These are phyloP conservation scores for Citrus glauca DNA, from an alignment of 345 rosid genomes.

Conservation along the genomic window DNA sequence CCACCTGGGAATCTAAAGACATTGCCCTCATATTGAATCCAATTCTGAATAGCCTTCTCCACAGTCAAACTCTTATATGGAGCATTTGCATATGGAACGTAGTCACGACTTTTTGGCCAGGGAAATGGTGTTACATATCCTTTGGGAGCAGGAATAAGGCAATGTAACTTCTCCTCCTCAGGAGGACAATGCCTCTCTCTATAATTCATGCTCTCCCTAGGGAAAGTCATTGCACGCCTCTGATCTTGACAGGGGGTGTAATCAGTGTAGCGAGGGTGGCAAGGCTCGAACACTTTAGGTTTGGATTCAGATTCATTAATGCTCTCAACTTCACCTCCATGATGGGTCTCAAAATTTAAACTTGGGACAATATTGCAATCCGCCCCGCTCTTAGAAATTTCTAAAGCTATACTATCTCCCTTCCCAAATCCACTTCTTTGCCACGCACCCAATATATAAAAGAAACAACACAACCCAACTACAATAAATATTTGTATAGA, in stretches of 20 bases:
- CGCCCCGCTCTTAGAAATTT: constrained; percentile 70
- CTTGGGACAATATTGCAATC: constrained; percentile 75
- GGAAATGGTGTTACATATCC: constrained; percentile 96
- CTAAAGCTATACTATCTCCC: constrained; percentile 91
- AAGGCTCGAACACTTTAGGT: constrained; percentile 60
- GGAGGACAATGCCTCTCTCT: constrained; percentile 92
- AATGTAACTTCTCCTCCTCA: constrained; percentile 65
- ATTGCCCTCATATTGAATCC: constrained; percentile 95
- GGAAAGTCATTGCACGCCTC: constrained; percentile 93
- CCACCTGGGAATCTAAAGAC: constrained; percentile 99
- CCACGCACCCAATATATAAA: constrained; percentile 95
- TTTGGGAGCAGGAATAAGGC: constrained; percentile 87
- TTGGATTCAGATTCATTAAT: constrained; percentile 47
- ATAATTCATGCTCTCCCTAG: constrained; percentile 86
- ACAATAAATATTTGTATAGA: constrained; percentile 81
- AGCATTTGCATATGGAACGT: constrained; percentile 96
- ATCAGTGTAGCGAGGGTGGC: constrained; percentile 60
- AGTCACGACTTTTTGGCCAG: constrained; percentile 99
- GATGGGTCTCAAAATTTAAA: constrained; percentile 88
- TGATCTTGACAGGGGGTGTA: constrained; percentile 99
- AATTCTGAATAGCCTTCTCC: constrained; percentile 98
- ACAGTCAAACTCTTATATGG: constrained; percentile 97
- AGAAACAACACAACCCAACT: constrained; percentile 80
- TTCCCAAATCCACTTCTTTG: constrained; percentile 97
- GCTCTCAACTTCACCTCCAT: constrained; percentile 53